Conservation (phyloP, 164 flowering plant species). For the Cinnamomum micranthum region DNA sequence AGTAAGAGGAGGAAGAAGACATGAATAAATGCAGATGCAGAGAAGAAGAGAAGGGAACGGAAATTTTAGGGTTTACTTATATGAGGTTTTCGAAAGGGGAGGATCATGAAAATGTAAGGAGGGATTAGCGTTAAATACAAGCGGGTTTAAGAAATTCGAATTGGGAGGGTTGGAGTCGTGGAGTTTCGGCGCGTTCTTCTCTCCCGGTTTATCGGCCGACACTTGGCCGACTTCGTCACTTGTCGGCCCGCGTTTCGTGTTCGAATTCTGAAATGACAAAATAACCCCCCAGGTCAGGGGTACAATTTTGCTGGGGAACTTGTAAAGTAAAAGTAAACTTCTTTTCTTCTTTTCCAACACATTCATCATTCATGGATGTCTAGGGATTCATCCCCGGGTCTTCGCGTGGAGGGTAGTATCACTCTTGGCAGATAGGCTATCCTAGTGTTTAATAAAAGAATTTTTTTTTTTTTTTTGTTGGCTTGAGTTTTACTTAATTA, state of each 20-base stretch:
- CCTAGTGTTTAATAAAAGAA: too few species aligned
- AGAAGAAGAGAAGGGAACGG: too few species aligned
- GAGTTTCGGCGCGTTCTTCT: slow-evolving; percentile 31
- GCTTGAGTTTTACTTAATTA: too few species aligned
- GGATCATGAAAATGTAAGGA: too few species aligned
- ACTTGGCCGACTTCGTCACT: slow-evolving; percentile 26
- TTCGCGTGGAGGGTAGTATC: rapidly evolving
- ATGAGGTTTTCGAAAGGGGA: background rate
- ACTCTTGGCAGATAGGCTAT: too few species aligned
- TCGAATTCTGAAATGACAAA: background rate
- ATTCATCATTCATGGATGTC: background rate
- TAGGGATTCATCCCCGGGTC: background rate
- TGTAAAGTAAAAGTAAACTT: too few species aligned
- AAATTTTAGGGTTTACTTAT: background rate
- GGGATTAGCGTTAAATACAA: background rate
- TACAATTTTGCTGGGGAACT: too few species aligned
- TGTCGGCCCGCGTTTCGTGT: slow-evolving; percentile 4
- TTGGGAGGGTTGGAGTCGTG: background rate
- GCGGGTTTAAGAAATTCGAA: background rate
- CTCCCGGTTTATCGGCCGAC: slow-evolving; percentile 40
- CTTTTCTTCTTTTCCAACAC: background rate
- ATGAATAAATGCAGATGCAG: too few species aligned
- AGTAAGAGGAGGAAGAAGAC: too few species aligned
- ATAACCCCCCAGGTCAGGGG: background rate
- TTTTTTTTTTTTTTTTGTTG: too few species aligned